Evolutionary conservation across 2,329 filamentous ascomycete genomes (phyloP).

Genomic region (Colletotrichum somersetense): DNA sequence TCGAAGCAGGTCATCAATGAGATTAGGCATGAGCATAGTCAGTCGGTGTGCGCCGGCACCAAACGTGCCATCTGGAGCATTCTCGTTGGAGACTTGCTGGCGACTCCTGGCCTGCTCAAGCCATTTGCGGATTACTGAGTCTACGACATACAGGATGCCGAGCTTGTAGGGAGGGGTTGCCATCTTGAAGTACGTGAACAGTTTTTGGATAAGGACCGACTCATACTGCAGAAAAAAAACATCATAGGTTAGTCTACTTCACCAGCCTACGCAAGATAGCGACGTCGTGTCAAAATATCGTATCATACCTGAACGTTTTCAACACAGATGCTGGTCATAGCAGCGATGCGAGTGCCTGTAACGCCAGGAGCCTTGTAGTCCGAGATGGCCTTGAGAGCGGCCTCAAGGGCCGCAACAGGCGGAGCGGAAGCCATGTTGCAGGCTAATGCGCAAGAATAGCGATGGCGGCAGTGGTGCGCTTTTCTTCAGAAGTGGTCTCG

Average conservation of each 20-base stretch:
- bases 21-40: slow-evolving; percentile 89
- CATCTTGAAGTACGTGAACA: slow-evolving; percentile 98
- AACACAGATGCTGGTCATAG: slow-evolving; percentile 88
- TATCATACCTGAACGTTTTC: slow-evolving; percentile 89
- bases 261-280: slow-evolving; percentile 18
- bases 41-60: slow-evolving; percentile 96
- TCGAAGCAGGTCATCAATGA: slow-evolving; percentile 96
- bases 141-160: slow-evolving; percentile 99
- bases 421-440: slow-evolving; percentile 76
- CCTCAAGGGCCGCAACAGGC: slow-evolving; percentile 86
- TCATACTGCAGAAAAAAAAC: slow-evolving; percentile 76
- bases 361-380: slow-evolving; percentile 93
- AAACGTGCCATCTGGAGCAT: slow-evolving; percentile 91
- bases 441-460: slow-evolving; percentile 24
- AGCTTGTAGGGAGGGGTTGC: slow-evolving; percentile 95
- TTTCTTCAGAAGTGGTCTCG: slow-evolving; percentile 11
- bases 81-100: slow-evolving; percentile 83
- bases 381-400: slow-evolving; percentile 91
- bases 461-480: slow-evolving; percentile 20
- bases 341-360: slow-evolving; percentile 90
- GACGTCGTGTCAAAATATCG: slow-evolving; percentile 48
- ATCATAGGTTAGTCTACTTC: slow-evolving; percentile 46
- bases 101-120: slow-evolving; percentile 92
- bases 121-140: slow-evolving; percentile 99
- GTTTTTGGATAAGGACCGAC: slow-evolving; percentile 93